A percentile compares a stretch with the other conserved stretches of the same genome.
Evolutionary conservation across 345 rosid genomes (phyloP).

Genomic region (Salix brachista): DNA sequence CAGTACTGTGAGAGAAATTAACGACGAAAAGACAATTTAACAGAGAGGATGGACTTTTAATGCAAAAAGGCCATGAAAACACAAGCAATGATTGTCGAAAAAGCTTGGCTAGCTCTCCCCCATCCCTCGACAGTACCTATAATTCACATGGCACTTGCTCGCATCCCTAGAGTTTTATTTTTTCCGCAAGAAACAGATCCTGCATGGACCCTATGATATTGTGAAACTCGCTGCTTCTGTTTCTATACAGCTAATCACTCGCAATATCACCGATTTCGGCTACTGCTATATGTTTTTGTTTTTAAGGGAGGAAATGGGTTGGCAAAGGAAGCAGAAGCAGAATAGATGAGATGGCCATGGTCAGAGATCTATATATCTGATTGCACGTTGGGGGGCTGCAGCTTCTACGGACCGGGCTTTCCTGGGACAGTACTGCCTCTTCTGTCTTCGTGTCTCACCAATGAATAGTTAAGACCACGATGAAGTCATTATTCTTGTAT

Average conservation of each 20-base stretch:
- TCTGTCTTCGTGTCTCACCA: constrained; percentile 16
- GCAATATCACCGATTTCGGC: too few relatives aligned
- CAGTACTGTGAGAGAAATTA: not conserved
- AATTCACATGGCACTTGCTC: constrained; percentile 36
- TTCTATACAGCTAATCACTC: too few relatives aligned
- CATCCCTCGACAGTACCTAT: constrained; percentile 22
- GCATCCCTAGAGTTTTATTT: constrained; percentile 5
- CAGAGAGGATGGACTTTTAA: constrained; percentile 10
- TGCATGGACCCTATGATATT: too few relatives aligned
- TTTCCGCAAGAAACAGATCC: constrained; percentile 1
- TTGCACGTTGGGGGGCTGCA: constrained; percentile 24
- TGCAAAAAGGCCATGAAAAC: constrained; percentile 1
- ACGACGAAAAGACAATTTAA: constrained; percentile 10
- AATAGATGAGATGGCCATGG: not conserved
- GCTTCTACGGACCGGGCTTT: constrained; percentile 8
- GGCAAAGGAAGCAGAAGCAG: constrained; percentile 10
- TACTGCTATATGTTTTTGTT: not conserved
- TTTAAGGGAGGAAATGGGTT: constrained; percentile 19
- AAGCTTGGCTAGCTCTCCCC: constrained; percentile 13
- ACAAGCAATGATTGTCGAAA: constrained; percentile 20
- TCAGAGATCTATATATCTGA: not conserved
- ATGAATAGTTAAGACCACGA: not conserved
- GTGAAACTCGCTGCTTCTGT: too few relatives aligned
- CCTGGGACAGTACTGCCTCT: constrained; percentile 10
- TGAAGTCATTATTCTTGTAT: too few relatives aligned